A percentile compares a stretch with the other conserved stretches of the same genome.
Conservation (phyloP, 176 grass and related monocot genomes). For the Aegilops sharonensis region DNA sequence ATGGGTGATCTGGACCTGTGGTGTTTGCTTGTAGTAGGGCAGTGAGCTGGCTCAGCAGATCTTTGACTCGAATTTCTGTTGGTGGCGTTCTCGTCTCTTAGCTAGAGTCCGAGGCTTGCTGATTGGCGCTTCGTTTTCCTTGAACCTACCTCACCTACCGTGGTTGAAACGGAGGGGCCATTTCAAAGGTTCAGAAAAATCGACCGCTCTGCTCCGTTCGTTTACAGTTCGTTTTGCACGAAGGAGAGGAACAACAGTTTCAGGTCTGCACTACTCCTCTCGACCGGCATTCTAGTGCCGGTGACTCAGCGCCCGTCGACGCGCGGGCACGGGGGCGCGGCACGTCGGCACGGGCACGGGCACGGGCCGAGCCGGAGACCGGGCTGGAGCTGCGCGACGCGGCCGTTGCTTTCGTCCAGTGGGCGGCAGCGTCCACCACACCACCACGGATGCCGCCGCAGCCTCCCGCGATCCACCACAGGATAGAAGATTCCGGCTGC, state of each 20-base stretch:
- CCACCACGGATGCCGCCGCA: not conserved
- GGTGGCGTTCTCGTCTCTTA: conserved; percentile 4
- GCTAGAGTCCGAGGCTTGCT: not conserved
- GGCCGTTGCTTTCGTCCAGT: not conserved
- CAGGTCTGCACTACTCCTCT: not conserved
- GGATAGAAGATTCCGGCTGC: conserved; percentile 13
- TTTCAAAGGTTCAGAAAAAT: not conserved
- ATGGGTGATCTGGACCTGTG: not conserved
- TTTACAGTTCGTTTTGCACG: not conserved
- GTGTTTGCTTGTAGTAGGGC: not conserved
- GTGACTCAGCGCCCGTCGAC: conserved; percentile 1
- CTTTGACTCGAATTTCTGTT: conserved; percentile 44
- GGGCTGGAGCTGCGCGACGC: not conserved
- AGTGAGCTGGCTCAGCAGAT: conserved; percentile 32
- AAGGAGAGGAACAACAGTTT: not conserved
- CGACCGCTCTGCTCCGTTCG: not conserved
- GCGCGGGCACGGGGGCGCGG: not conserved
- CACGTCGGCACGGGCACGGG: not conserved
- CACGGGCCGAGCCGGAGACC: not conserved
- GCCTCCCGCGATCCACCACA: conserved; percentile 13
- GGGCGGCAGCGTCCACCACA: not conserved
- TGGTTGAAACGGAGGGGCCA: not conserved
- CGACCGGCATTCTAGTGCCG: not conserved
- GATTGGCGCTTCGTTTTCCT: conserved; percentile 14
- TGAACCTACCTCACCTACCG: not conserved